A percentile compares a stretch with the other conserved stretches of the same genome.
Conservation (phyloP, 2,329 filamentous ascomycete genomes). For the Aspergillus aculeatinus region DNA sequence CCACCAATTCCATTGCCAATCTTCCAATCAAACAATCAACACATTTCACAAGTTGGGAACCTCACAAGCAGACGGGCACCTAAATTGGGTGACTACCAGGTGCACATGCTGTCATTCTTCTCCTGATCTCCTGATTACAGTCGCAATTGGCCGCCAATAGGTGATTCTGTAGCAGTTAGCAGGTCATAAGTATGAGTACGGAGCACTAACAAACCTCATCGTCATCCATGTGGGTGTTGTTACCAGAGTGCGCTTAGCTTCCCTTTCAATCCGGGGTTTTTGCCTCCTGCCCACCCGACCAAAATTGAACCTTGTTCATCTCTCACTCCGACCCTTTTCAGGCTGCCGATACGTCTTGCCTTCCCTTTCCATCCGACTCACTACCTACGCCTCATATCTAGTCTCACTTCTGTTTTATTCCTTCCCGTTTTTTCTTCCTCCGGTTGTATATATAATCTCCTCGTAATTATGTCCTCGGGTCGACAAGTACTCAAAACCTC, state of each 20-base stretch:
- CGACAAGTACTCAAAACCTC: conserved; percentile 65
- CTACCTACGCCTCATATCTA: background rate
- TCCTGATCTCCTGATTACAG: background rate
- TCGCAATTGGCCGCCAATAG: too few relatives aligned
- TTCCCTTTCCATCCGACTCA: background rate
- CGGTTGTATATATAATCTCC: background rate
- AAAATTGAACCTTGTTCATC: conserved; percentile 3
- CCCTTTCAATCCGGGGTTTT: conserved; percentile 18
- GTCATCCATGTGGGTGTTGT: background rate
- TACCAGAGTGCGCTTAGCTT: conserved; percentile 1
- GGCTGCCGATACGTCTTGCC: background rate
- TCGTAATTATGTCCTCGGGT: conserved; percentile 15
- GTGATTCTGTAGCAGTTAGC: too few relatives aligned
- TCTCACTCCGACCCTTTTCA: background rate
- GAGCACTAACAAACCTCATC: background rate
- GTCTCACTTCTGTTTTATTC: background rate
- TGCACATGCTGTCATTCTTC: background rate
- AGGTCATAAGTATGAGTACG: too few relatives aligned
- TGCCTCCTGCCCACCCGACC: conserved; percentile 15
- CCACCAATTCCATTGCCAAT: background rate
- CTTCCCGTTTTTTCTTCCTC: background rate
- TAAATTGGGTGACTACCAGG: background rate
- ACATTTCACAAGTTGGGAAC: background rate
- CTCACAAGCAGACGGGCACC: background rate
- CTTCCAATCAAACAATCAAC: background rate